phyloP scores from a whole-genome alignment of 2,329 filamentous ascomycete species.

The Grosmannia serpens region DNA sequence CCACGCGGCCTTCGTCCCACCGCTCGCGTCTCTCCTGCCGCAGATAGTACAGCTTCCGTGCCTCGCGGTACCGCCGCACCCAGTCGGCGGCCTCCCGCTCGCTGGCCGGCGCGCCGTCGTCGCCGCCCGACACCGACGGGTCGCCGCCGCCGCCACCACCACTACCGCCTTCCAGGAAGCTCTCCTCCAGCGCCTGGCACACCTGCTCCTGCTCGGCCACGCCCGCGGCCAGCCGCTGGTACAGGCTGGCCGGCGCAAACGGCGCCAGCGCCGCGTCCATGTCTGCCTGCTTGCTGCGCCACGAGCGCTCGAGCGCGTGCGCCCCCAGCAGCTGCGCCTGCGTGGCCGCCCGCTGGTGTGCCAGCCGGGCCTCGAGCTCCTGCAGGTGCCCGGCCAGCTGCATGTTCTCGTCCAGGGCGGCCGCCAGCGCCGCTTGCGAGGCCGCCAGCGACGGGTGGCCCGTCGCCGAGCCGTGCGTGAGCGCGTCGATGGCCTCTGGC shows the following conservation, averaged over 20 bases:
- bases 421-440: conserved; percentile 52
- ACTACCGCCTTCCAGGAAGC: conserved; percentile 51
- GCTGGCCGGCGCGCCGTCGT: conserved; percentile 49
- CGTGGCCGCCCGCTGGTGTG: conserved; percentile 53
- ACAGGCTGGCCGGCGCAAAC: conserved; percentile 78
- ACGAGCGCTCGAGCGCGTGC: conserved; percentile 82
- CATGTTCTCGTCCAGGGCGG: conserved; percentile 60
- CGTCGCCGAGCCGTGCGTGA: conserved; percentile 55
- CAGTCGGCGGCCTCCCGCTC: conserved; percentile 82
- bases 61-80: conserved; percentile 69
- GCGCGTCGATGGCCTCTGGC: conserved; percentile 57
- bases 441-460: conserved; percentile 60
- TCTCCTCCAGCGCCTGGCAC: conserved; percentile 79
- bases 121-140: conserved; percentile 6
- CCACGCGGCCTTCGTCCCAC: conserved; percentile 93
- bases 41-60: conserved; percentile 65
- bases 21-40: conserved; percentile 78
- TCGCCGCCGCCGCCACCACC: background rate
- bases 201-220: conserved; percentile 74
- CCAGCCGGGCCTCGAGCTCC: conserved; percentile 45
- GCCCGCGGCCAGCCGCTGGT: conserved; percentile 65
- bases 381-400: conserved; percentile 53
- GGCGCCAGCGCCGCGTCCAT: conserved; percentile 77
- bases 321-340: conserved; percentile 75
- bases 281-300: conserved; percentile 76